Evolutionary conservation across 2,329 filamentous ascomycete species (phyloP).

Genomic region (Curvularia lunata): DNA sequence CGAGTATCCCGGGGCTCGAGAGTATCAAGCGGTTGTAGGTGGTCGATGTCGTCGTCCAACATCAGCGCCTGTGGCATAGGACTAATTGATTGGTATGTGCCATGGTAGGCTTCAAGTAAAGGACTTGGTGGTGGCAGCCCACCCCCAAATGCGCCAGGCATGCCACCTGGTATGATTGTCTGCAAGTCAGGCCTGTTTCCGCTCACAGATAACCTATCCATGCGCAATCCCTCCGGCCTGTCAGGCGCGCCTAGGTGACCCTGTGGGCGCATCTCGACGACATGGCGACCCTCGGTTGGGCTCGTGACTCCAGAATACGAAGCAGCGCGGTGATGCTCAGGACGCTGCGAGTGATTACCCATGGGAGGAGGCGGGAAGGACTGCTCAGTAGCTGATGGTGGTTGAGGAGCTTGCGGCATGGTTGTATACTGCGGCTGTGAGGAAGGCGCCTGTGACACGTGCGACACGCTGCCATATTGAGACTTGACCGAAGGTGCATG

Average conservation of each 20-base stretch:
- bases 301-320: slow-evolving; percentile 29
- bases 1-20: slow-evolving; percentile 42
- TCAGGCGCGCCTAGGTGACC: slow-evolving; percentile 37
- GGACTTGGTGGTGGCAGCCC: slow-evolving; percentile 75
- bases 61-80: slow-evolving; percentile 86
- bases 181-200: slow-evolving; percentile 53
- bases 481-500: slow-evolving; percentile 13
- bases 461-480: slow-evolving; percentile 7
- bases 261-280: slow-evolving; percentile 53
- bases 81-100: slow-evolving; percentile 92
- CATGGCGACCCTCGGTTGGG: slow-evolving; percentile 41
- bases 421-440: slow-evolving; percentile 15
- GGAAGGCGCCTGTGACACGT: slow-evolving; percentile 8
- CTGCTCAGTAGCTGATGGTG: slow-evolving; percentile 28
- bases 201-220: slow-evolving; percentile 57
- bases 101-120: slow-evolving; percentile 87
- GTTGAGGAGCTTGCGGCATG: slow-evolving; percentile 32
- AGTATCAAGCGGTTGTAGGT: slow-evolving; percentile 45
- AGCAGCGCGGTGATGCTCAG: slow-evolving; percentile 32
- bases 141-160: slow-evolving; percentile 12
- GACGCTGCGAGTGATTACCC: slow-evolving; percentile 35
- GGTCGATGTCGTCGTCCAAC: slow-evolving; percentile 62
- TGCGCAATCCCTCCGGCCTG: slow-evolving; percentile 50
- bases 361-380: slow-evolving; percentile 41
- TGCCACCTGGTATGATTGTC: slow-evolving; percentile 19